phyloP scores from a whole-genome alignment of 2,329 filamentous ascomycete species.

The Scolecobasidium constrictum region DNA sequence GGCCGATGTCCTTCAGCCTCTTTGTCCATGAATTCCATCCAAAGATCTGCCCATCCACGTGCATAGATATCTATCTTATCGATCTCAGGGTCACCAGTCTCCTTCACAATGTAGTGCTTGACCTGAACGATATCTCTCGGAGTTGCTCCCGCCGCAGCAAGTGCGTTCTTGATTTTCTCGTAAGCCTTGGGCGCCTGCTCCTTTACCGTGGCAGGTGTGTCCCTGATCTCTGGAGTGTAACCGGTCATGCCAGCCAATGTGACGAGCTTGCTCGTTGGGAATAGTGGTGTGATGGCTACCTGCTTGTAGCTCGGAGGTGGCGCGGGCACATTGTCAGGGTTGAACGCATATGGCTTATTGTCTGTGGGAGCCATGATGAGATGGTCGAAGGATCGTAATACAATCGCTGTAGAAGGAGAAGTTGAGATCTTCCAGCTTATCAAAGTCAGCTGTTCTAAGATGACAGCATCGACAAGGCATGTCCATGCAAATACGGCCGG shows the following conservation, averaged over 20 bases:
- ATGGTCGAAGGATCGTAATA: neutral
- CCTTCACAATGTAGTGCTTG: constrained; percentile 25
- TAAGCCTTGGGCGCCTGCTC: constrained; percentile 22
- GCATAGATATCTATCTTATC: constrained; percentile 12
- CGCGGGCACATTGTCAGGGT: constrained; percentile 17
- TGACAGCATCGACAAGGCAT: too few species aligned
- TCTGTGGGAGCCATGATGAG: constrained; percentile 3
- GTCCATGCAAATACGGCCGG: too few species aligned
- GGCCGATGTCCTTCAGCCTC: constrained; percentile 22
- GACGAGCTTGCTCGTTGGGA: constrained; percentile 19
- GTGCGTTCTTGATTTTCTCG: constrained; percentile 16
- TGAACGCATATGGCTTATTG: constrained; percentile 20
- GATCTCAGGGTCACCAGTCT: constrained; percentile 17
- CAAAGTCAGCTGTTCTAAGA: too few species aligned
- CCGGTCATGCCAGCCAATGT: constrained; percentile 24
- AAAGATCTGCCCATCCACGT: constrained; percentile 21
- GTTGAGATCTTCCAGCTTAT: too few species aligned
- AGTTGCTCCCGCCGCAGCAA: constrained; percentile 21
- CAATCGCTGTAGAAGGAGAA: too few species aligned
- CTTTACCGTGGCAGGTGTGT: constrained; percentile 1
- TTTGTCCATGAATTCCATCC: constrained; percentile 25
- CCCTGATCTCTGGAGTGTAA: neutral
- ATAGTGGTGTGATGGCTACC: constrained; percentile 20
- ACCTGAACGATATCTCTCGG: constrained; percentile 24
- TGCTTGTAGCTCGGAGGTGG: constrained; percentile 22